Conservation (phyloP, 768 basidiomycete genomes). For the Leccinum fibrillosum region DNA sequence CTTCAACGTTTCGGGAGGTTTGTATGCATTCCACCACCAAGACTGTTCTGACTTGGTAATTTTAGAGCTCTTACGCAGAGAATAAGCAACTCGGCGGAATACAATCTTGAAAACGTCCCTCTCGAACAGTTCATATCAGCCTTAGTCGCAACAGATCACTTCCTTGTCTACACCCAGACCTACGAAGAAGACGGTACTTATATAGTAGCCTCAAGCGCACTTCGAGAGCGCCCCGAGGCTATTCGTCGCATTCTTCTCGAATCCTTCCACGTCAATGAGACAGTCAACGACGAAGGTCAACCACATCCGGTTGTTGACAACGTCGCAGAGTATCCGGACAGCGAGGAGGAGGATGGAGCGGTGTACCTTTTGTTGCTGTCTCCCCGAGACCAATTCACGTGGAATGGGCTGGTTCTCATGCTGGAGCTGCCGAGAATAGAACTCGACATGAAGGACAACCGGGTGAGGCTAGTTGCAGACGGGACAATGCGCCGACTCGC, state of each 20-base stretch:
- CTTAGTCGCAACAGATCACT: slow-evolving; percentile 82
- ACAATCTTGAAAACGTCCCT: slow-evolving; percentile 69
- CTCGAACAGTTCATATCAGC: slow-evolving; percentile 77
- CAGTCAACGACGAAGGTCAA: slow-evolving; percentile 46
- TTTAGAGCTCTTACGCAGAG: slow-evolving; percentile 71
- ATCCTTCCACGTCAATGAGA: slow-evolving; percentile 77
- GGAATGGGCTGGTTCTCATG: slow-evolving; percentile 87
- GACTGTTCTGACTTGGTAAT: slow-evolving; percentile 4
- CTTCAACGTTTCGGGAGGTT: slow-evolving; percentile 90
- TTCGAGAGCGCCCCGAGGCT: slow-evolving; percentile 72
- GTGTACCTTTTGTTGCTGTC: slow-evolving; percentile 85
- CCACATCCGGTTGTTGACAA: slow-evolving; percentile 40
- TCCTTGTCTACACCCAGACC: slow-evolving; percentile 85
- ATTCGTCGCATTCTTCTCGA: slow-evolving; percentile 80
- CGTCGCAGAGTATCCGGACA: slow-evolving; percentile 38
- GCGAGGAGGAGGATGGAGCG: slow-evolving; percentile 54
- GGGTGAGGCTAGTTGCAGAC: slow-evolving; percentile 90
- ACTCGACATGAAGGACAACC: slow-evolving; percentile 79
- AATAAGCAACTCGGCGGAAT: slow-evolving; percentile 93
- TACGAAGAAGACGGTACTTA: slow-evolving; percentile 92
- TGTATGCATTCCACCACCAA: neutral
- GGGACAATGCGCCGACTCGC: slow-evolving; percentile 76
- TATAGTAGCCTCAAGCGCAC: slow-evolving; percentile 74
- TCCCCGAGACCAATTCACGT: slow-evolving; percentile 81
- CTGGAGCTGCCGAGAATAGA: slow-evolving; percentile 72